phyloP scores from a whole-genome alignment of 805 yeast species.

The Metschnikowia lunata region DNA sequence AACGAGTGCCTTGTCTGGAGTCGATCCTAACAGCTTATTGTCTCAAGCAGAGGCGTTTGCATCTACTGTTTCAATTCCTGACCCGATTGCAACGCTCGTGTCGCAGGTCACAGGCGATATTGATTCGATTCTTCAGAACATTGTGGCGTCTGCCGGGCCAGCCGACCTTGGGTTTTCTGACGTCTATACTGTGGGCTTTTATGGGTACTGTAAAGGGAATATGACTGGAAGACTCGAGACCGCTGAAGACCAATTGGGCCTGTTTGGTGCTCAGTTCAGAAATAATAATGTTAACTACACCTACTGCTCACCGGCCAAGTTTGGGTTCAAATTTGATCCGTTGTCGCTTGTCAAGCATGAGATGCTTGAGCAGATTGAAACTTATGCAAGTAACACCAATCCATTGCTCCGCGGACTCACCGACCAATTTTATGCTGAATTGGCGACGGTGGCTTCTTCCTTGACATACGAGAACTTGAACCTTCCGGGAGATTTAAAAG shows the following conservation, averaged over 20 bases:
- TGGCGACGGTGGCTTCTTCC: conserved; percentile 9
- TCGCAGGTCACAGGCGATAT: conserved; percentile 10
- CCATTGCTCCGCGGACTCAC: conserved; percentile 7
- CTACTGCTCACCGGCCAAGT: conserved; percentile 51
- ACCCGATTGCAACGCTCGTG: conserved; percentile 15
- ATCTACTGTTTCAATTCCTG: conserved; percentile 13
- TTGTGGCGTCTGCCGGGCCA: conserved; percentile 20
- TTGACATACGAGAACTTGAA: conserved; percentile 30
- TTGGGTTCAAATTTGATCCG: conserved; percentile 57
- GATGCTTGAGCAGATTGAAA: conserved; percentile 25
- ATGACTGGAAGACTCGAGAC: conserved; percentile 5
- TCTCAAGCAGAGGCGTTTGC: conserved; percentile 12
- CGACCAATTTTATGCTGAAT: conserved; percentile 8
- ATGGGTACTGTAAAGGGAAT: conserved; percentile 43
- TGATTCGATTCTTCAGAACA: conserved; percentile 19
- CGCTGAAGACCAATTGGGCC: conserved; percentile 9
- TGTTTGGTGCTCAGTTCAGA: conserved; percentile 20
- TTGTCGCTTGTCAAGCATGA: conserved; percentile 32
- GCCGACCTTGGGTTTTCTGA: conserved; percentile 38
- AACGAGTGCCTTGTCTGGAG: conserved; percentile 5
- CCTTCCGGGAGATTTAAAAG: conserved; percentile 52
- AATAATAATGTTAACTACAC: conserved; percentile 33
- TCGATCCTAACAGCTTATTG: conserved; percentile 6
- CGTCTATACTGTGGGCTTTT: conserved; percentile 35
- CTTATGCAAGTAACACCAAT: conserved; percentile 23